Base-by-base conservation (phyloP, 2,329 filamentous ascomycete species). In the Dactylellina cionopaga region DNA sequence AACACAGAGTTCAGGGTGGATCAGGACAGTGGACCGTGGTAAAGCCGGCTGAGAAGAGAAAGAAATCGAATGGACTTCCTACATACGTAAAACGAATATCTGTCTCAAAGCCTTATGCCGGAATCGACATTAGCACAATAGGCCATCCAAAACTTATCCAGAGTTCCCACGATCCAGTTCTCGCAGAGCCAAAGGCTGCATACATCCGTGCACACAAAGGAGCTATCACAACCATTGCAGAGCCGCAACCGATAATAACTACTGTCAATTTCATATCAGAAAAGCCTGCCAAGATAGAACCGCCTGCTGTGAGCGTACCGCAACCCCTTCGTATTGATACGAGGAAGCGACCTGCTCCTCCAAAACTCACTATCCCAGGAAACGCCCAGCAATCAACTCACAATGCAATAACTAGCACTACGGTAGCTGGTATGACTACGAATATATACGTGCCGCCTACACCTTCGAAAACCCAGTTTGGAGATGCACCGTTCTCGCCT, bases 391-490 rank as follows among this genome's bases (percentile, higher is more conserved):
- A 44, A 31, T 22, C 43, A 29, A 41, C 27, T 17, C 41, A 10
- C 22, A 60, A 59, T 37, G 52, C 60, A 6, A 65, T 72, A 43
- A 60, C 68, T 1, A 64, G 54, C 15, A 72, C 68, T 5, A 72
- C 52, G n/a, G 54, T 72, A n/a, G 68, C 59, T 2, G 68, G 68
- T 5, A 25, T 65, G 17, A 44, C 44, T n/a, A 60, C 68, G 2
- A 72, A 65, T n/a, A 72, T 72, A 10, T 72, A 72, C 29, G 68
- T 72, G 9, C 68, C 68, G 22, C 68, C 68, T 2, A 72, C 68
- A 19, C 68, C 68, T 25, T 72, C 68, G 10, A 72, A 37, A 29
- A 60, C 59, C 2, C 52, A 64, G 11, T 72, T 72, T 17, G 25
- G 33, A 17, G 59, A 64, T 9, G 35, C 43, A 15, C 35, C 52